Evolutionary conservation across 306 rosid genomes (phyloP), one percentile per base, ranked within the genome.

Genomic region (Casuarina equisetifolia): DNA sequence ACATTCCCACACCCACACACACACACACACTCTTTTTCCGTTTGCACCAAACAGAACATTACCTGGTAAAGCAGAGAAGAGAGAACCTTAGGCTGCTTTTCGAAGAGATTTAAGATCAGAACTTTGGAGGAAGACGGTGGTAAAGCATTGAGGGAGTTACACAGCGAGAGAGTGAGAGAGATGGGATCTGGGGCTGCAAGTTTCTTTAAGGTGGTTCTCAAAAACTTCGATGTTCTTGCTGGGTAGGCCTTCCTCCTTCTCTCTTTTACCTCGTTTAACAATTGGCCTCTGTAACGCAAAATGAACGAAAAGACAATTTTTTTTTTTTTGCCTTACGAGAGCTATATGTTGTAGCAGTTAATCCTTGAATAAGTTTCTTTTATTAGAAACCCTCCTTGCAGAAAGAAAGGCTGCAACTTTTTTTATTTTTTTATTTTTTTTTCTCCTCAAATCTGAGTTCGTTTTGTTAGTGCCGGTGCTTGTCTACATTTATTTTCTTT

Each of bases 101-200:
- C 66, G 54, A 68, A 48, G 72, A 62, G 11, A 66, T 73, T 71
- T 57, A 36, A 38, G 78, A 46, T 44, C 68, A 3, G 67, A 62
- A 40, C 25, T 36, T 25, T 25, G 32, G 46, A 40, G 7, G 67
- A 39, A 72, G 48, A 13, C 43, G 57, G 35, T 46, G 16, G 69
- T 75, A 72, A 48, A 38, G 75, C 32, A 68, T 85, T 81, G 51
- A 48, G 51, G 11, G 15, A 48, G 49, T 4, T 5, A 44, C 8
- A 44, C 8, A 45, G 49, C 6, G 50, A 9, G 12, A 9, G 50
- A 4, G 63, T 6, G 38, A 8, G 64, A 55, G 45, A 79, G 49
- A 95, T 96, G 99, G 99, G 99, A 84, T 91, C 98, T 77, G 93
- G 96, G 0, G 86, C 96, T 4, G 96, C 87, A 36, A 82, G 86